Percentiles rank a stretch among this genome's conserved stretches.
Conservation (phyloP, 768 basidiomycete genomes). For the Bullera alba region DNA sequence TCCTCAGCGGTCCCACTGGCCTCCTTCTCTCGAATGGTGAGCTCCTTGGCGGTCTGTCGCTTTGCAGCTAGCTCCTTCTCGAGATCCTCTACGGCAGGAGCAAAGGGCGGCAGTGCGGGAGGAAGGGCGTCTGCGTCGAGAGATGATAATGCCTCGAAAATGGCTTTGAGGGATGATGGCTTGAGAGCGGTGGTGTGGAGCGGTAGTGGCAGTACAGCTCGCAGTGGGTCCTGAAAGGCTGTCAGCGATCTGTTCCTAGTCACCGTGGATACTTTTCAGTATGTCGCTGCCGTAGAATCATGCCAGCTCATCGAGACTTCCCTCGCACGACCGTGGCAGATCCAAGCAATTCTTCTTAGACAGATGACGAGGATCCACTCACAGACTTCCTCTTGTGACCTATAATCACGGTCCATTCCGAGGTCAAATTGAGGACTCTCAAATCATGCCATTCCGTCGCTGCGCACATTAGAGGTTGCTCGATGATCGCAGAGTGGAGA, state of each 20-base stretch:
- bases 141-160: slow-evolving; percentile 20
- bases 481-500: not conserved
- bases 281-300: too few relatives aligned
- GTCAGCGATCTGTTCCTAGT: not conserved
- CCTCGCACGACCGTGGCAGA: not conserved
- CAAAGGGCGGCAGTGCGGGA: slow-evolving; percentile 13
- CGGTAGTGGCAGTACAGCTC: slow-evolving; percentile 38
- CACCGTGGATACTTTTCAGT: too few relatives aligned
- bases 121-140: slow-evolving; percentile 10
- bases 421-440: slow-evolving; percentile 15
- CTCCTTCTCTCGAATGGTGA: not conserved
- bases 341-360: too few relatives aligned
- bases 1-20: not conserved
- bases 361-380: slow-evolving; percentile 4
- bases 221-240: slow-evolving; percentile 30
- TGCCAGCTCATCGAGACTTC: too few relatives aligned
- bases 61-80: slow-evolving; percentile 1
- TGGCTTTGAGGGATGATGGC: slow-evolving; percentile 31
- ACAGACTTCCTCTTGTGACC: slow-evolving; percentile 38
- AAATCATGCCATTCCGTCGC: slow-evolving; percentile 44
- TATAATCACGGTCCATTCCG: slow-evolving; percentile 36
- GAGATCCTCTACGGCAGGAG: slow-evolving; percentile 14
- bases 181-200: slow-evolving; percentile 38
- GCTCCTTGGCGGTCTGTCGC: not conserved
- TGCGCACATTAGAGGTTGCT: not conserved